phyloP scores from a whole-genome alignment of 2,329 filamentous ascomycete species.

The Xylaria sp. region DNA sequence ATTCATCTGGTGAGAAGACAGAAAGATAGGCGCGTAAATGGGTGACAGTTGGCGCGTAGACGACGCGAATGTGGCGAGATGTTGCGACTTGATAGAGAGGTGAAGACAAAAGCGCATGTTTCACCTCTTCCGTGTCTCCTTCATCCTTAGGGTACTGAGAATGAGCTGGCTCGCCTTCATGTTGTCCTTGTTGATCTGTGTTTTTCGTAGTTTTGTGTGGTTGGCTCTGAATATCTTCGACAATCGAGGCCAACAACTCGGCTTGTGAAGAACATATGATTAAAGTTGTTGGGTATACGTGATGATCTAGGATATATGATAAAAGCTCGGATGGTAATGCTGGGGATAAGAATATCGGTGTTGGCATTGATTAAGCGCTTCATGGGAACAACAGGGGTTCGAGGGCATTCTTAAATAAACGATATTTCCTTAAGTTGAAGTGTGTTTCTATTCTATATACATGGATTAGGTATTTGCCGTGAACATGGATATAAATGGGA shows the following conservation, averaged over 20 bases:
- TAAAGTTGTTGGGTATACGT: slow-evolving; percentile 70
- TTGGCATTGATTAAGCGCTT: slow-evolving; percentile 37
- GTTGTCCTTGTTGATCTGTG: slow-evolving; percentile 34
- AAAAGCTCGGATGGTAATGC: slow-evolving; percentile 71
- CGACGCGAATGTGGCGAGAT: slow-evolving; percentile 74
- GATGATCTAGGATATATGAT: slow-evolving; percentile 68
- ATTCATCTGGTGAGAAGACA: slow-evolving; percentile 58
- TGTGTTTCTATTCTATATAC: background rate
- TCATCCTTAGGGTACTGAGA: slow-evolving; percentile 2
- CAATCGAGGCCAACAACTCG: slow-evolving; percentile 72
- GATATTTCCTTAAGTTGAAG: background rate
- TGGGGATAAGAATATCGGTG: slow-evolving; percentile 60
- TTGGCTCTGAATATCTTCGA: slow-evolving; percentile 55
- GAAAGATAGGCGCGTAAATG: slow-evolving; percentile 82
- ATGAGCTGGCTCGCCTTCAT: slow-evolving; percentile 16
- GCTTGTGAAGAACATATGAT: slow-evolving; percentile 75
- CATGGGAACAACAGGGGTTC: background rate
- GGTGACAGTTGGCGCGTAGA: slow-evolving; percentile 80
- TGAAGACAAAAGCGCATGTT: slow-evolving; percentile 65
- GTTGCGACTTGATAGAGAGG: slow-evolving; percentile 76
- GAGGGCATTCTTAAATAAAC: background rate
- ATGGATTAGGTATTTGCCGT: background rate
- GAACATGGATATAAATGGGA: slow-evolving; percentile 1
- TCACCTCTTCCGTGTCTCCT: slow-evolving; percentile 17
- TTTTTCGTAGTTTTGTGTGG: slow-evolving; percentile 22